These are phyloP conservation scores for Populus ilicifolia DNA, from an alignment of 345 rosid species.

Conservation along the genomic window DNA sequence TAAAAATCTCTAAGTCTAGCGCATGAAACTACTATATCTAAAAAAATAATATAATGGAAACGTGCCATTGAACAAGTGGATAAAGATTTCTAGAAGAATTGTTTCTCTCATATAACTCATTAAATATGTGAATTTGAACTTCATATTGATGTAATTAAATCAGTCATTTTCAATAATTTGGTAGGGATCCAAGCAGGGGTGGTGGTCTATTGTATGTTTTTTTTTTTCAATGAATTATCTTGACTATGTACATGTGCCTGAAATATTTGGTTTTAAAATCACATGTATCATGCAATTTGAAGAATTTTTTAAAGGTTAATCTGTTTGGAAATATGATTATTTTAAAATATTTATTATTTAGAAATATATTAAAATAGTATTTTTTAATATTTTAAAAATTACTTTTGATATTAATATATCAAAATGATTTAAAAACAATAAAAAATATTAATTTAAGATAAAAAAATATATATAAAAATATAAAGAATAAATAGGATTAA, in stretches of 20 bases:
- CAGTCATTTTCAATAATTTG: neutral
- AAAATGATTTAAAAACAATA: too few species aligned
- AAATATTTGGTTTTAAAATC: neutral
- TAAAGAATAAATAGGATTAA: too few species aligned
- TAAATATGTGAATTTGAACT: neutral
- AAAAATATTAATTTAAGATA: too few species aligned
- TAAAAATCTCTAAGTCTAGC: neutral
- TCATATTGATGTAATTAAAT: neutral
- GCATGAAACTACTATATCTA: neutral
- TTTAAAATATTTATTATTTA: too few species aligned
- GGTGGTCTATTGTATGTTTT: neutral
- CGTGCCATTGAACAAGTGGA: neutral
- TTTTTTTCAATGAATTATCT: neutral
- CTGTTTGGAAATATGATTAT: too few species aligned
- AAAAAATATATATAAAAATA: too few species aligned
- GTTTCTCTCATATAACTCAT: neutral
- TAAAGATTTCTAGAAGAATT: neutral
- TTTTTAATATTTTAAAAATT: too few species aligned
- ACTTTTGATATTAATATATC: too few species aligned
- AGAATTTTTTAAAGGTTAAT: neutral
- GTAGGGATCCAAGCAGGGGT: neutral
- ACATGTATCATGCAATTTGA: neutral
- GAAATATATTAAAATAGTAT: too few species aligned
- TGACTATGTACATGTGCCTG: neutral
- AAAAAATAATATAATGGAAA: neutral